Conservation (phyloP, 2,329 filamentous ascomycete species). For the Endoconidiophora laricicola region DNA sequence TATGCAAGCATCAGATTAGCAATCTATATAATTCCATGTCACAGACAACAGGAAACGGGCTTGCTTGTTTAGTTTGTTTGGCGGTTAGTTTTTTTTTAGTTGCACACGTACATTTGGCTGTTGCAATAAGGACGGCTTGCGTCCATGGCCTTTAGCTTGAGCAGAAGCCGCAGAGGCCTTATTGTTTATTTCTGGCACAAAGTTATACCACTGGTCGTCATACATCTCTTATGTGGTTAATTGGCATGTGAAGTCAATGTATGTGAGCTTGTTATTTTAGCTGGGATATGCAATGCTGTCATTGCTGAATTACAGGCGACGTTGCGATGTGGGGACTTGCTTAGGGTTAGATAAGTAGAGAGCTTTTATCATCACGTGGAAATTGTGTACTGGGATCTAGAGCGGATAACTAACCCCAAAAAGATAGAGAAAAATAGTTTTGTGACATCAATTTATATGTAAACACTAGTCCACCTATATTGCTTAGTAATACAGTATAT, state of each 20-base stretch:
- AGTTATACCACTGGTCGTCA: slow-evolving; percentile 73
- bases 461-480: too few species aligned
- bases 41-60: too few species aligned
- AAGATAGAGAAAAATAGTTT: background rate
- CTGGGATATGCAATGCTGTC: too few species aligned
- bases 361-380: slow-evolving; percentile 7
- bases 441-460: too few species aligned
- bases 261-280: background rate
- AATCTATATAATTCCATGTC: too few species aligned
- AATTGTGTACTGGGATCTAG: background rate
- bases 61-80: too few species aligned
- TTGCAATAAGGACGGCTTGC: slow-evolving; percentile 53
- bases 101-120: slow-evolving; percentile 40
- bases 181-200: slow-evolving; percentile 45
- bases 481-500: too few species aligned
- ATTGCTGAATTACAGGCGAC: slow-evolving; percentile 10
- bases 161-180: slow-evolving; percentile 22
- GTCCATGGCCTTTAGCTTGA: slow-evolving; percentile 30
- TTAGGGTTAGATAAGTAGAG: background rate
- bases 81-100: background rate
- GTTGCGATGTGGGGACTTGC: slow-evolving; percentile 6
- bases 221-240: slow-evolving; percentile 37
- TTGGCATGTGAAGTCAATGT: background rate
- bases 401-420: background rate
- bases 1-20: background rate